These are phyloP conservation scores for Sinapis alba DNA, from an alignment of 441 rosid species.

Conservation along the genomic window DNA sequence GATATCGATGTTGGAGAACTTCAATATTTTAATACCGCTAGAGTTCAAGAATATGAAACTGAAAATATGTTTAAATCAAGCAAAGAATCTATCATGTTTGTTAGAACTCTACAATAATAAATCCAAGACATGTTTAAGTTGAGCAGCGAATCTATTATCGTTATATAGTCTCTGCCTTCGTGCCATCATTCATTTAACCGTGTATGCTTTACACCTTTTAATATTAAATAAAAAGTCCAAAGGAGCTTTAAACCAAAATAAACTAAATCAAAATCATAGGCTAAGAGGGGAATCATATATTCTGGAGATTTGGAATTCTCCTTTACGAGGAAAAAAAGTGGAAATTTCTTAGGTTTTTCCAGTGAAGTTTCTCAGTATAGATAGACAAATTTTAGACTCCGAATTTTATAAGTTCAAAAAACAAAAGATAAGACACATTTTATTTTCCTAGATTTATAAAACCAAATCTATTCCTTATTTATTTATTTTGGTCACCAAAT, in stretches of 20 bases:
- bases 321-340: not conserved
- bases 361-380: not conserved
- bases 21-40: not conserved
- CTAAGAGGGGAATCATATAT: not conserved
- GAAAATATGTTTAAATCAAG: not conserved
- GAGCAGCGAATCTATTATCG: not conserved
- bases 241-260: not conserved
- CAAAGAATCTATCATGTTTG: not conserved
- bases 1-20: not conserved
- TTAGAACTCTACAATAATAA: not conserved
- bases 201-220: not conserved
- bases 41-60: not conserved
- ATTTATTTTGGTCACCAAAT: not conserved
- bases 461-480: not conserved
- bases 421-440: not conserved
- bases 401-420: not conserved
- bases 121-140: not conserved
- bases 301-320: not conserved
- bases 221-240: not conserved
- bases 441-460: not conserved
- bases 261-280: not conserved
- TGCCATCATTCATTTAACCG: constrained; percentile 13
- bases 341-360: not conserved
- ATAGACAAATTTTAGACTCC: no score
- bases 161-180: not conserved